Conservation (phyloP, 164 flowering plant genomes). For the Berberis thunbergii region DNA sequence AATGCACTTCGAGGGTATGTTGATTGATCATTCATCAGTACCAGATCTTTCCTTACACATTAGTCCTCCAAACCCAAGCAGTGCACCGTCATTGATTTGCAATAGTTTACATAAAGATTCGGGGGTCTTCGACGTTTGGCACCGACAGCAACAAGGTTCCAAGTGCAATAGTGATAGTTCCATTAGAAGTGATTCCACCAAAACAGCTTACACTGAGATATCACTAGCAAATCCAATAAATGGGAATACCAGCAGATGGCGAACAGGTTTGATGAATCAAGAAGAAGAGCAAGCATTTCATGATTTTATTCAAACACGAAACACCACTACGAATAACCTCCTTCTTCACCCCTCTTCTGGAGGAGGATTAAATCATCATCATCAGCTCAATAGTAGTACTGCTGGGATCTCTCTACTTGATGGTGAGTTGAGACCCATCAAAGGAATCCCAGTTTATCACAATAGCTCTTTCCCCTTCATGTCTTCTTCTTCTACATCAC, state of each 20-base stretch:
- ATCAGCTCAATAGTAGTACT: no score
- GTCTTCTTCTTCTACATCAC: conserved; percentile 12
- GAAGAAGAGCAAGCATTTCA: conserved; percentile 4
- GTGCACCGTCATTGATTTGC: conserved; percentile 19
- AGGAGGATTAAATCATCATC: conserved; percentile 13
- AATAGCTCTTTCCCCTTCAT: conserved; percentile 45
- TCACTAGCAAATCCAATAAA: conserved; percentile 30
- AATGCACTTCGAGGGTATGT: conserved; percentile 36
- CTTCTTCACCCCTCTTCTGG: background rate
- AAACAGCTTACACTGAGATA: conserved; percentile 36
- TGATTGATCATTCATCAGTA: conserved; percentile 26
- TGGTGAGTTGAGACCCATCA: conserved; percentile 36
- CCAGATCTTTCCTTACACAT: conserved; percentile 69
- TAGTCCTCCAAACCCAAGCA: conserved; percentile 49
- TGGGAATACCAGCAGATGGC: conserved; percentile 7
- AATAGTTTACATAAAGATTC: conserved; percentile 9
- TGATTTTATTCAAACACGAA: background rate
- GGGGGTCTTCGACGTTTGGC: conserved; percentile 12
- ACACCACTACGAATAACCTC: background rate
- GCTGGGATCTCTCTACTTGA: conserved; percentile 26
- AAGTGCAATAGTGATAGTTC: conserved; percentile 15
- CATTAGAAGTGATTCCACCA: conserved; percentile 6
- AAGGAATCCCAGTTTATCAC: conserved; percentile 60
- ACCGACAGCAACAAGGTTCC: conserved; percentile 7
- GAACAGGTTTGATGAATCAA: conserved; percentile 12